phyloP scores from a whole-genome alignment of 2,329 filamentous ascomycete species.

The Alternaria sp. region DNA sequence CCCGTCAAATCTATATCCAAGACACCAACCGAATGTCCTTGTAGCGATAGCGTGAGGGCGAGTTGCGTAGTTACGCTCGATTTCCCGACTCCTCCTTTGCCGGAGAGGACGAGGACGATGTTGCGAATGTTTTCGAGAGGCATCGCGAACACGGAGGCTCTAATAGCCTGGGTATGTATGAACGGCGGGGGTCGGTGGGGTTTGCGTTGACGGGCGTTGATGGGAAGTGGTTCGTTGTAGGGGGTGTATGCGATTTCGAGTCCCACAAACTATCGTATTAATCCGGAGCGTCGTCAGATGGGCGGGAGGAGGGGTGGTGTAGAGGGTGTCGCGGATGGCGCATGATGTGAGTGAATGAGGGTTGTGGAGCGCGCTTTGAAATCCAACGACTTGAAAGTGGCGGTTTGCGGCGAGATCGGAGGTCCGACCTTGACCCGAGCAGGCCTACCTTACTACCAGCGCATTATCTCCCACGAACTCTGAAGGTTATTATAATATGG shows the following conservation, averaged over 20 bases:
- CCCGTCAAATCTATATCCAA: conserved; percentile 96
- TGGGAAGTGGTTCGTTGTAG: neutral
- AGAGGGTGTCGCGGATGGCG: conserved; percentile 9
- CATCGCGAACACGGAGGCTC: conserved; percentile 56
- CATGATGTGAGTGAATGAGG: conserved; percentile 26
- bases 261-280: conserved; percentile 10
- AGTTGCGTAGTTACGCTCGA: conserved; percentile 97
- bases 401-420: conserved; percentile 36
- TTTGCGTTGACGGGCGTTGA: neutral
- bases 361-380: conserved; percentile 40
- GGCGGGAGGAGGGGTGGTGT: neutral
- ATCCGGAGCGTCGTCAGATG: conserved; percentile 19
- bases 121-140: conserved; percentile 75
- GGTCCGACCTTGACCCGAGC: conserved; percentile 15
- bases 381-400: conserved; percentile 34
- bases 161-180: neutral
- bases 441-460: neutral
- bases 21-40: conserved; percentile 89
- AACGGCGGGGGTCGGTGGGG: neutral
- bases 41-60: conserved; percentile 83
- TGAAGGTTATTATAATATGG: neutral
- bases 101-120: conserved; percentile 84
- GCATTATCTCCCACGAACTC: neutral
- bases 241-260: too few species aligned
- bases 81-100: conserved; percentile 97